Base-by-base conservation (phyloP, 768 basidiomycete species). In the Calocera viscosa region DNA sequence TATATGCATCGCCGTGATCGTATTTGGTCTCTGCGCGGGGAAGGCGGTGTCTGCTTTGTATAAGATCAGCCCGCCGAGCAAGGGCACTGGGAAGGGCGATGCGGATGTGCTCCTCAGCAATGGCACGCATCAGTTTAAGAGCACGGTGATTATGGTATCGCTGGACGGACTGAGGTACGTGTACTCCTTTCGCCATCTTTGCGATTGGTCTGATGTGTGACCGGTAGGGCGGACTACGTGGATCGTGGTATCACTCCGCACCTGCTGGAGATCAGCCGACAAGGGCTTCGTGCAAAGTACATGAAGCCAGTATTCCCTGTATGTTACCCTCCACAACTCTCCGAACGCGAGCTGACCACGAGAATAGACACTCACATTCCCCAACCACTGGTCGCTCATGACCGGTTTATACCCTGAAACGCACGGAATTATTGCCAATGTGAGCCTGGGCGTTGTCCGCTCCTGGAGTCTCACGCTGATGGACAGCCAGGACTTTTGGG, bases 321-420 rank as follows among this genome's bases (percentile, higher is more conserved):
- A 68, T 71, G 86, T 74, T 41, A 63, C 10, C 16, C 67, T 64
- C 3, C 26, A 65, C 1, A 22, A 33, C n/a, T 19, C 68, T 73
- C 12, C 66, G 70, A 22, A 19, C 34, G 68, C 64, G 70, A 16
- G 32, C 53, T 33, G 2, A 64, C 38, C 64, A 43, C 19, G 14
- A 5, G 10, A 38, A 66, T 68, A 91, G 90, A 90, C 91, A 1
- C 75, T 93, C 70, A 95, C 93, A 1, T 95, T 95, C 72, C 94
- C 93, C 19, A 95, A 95, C 73, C 94, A 95, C 74, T 96, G 93
- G 92, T 76, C 87, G 1, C 73, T 95, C 39, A 86, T 95, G 86
- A 96, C 93, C 16, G 94, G 94, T 1, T 81, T 95, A 1, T 83
- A 91, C 72, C 89, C 89, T 0, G 91, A 94, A 75, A 89, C 89